phyloP scores from a whole-genome alignment of 352 stramenopile genomes.

The Phytophthora tentaculata region DNA sequence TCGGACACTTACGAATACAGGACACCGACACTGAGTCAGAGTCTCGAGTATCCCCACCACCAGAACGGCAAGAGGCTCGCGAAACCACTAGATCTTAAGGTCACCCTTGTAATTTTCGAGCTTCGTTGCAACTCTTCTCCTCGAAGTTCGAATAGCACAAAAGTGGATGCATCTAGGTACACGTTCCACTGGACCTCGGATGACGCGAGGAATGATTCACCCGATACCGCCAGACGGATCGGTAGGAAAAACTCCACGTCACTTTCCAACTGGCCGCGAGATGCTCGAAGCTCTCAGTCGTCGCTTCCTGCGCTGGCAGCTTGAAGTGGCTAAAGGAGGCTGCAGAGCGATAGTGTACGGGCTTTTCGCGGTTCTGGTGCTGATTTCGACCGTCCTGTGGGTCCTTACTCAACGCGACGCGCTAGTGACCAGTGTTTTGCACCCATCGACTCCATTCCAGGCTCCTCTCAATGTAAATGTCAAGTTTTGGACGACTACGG shows the following conservation, averaged over 20 bases:
- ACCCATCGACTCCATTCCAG: slow-evolving; percentile 7
- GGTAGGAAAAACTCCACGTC: background rate
- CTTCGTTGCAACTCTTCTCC: background rate
- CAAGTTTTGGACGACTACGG: slow-evolving; percentile 1
- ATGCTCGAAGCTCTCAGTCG: slow-evolving; percentile 9
- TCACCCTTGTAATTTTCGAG: background rate
- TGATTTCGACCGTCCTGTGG: slow-evolving; percentile 3
- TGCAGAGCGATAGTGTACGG: background rate
- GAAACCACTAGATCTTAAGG: background rate
- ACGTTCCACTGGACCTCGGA: slow-evolving; percentile 2
- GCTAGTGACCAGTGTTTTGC: slow-evolving; percentile 7
- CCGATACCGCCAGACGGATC: background rate
- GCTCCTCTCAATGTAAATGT: slow-evolving; percentile 1
- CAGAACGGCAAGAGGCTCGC: too few species aligned
- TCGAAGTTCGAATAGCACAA: background rate
- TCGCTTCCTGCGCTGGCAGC: slow-evolving; percentile 1
- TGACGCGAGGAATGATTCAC: background rate
- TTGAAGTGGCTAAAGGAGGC: slow-evolving; percentile 2
- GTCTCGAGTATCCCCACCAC: too few species aligned
- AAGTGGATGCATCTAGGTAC: slow-evolving; percentile 5
- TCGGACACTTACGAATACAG: too few species aligned
- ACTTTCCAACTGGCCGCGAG: background rate
- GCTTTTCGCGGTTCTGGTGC: slow-evolving; percentile 7
- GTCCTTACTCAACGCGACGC: background rate
- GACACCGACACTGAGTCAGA: too few species aligned